phyloP scores from a whole-genome alignment of 805 yeast species.

The Suhomyces vadensis region DNA sequence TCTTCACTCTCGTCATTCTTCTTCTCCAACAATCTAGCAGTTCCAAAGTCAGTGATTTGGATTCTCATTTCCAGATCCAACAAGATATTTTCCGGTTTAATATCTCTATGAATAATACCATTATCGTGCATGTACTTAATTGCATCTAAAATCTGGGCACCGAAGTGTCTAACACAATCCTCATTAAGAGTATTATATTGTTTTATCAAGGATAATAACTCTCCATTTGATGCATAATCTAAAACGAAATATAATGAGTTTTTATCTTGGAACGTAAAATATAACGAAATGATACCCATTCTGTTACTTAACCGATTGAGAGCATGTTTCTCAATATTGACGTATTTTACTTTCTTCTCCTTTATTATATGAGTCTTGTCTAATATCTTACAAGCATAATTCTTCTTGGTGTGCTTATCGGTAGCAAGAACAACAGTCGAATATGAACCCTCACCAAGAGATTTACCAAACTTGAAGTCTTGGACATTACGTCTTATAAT shows the following conservation, averaged over 20 bases:
- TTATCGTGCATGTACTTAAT: conserved; percentile 68
- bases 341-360: conserved; percentile 83
- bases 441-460: conserved; percentile 48
- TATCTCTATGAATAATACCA: conserved; percentile 80
- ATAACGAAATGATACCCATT: conserved; percentile 65
- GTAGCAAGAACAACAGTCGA: conserved; percentile 47
- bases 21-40: conserved; percentile 70
- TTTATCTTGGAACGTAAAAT: conserved; percentile 79
- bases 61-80: conserved; percentile 60
- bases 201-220: conserved; percentile 65
- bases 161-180: conserved; percentile 64
- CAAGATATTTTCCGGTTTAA: conserved; percentile 80
- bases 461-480: conserved; percentile 44
- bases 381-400: conserved; percentile 75
- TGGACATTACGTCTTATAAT: conserved; percentile 38
- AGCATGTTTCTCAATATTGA: conserved; percentile 79
- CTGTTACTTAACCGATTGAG: conserved; percentile 64
- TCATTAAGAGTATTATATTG: conserved; percentile 71
- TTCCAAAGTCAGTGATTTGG: conserved; percentile 81
- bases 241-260: conserved; percentile 69
- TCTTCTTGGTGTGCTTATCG: conserved; percentile 51
- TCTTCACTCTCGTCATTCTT: conserved; percentile 45
- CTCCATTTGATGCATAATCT: conserved; percentile 82
- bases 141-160: conserved; percentile 75
- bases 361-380: conserved; percentile 77